Evolutionary conservation across 495 filamentous ascomycete genomes (phyloP), one percentile per base, ranked within the genome.

Genomic region (Penicillium cinerascens): DNA sequence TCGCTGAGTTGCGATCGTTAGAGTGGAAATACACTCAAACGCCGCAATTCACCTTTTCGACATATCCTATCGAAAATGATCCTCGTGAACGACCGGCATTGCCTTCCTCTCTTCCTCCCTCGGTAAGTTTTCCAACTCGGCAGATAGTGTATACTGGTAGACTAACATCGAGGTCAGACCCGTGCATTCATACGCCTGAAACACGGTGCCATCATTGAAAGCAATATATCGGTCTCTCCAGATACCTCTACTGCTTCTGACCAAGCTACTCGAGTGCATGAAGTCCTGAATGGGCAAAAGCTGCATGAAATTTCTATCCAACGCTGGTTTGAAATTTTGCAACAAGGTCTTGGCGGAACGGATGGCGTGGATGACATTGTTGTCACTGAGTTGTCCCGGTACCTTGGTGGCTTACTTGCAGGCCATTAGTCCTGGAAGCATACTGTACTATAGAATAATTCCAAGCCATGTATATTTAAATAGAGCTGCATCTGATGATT

Each of bases 1-100:
- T 86, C 42, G 65, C 74, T 4, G 87, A 92, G 70, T 58, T 95
- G 35, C 74, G 66, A 82, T 89, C 87, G 0, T 61, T 70, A 5
- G 83, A 87, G 11, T 95, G 89, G 88, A 85, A 87, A 57, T 95
- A 85, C 65, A 79, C 77, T 2, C 89, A 95, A 66, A 96, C 91
- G 17, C 91, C 91, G 0, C 82, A 86, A 59, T 96, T 97, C 64
- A 87, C 81, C 21, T 86, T 95, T 42, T 83, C 81, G 6, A 82
- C 78, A 17, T 73, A 77, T 54, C 59, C 68, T 3, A 80, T 72
- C 10, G 74, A 79, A 38, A 78, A 79, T 0, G 83, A 86, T 56
- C 73, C 74, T 15, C 73, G 81, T 10, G 72, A 73, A 42, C 68
- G 82, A 42, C 76, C 80, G 13, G 59, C 70, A 7, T 48, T 79